Conservation (phyloP, 2,329 filamentous ascomycete genomes). For the Purpureocillium lavendulum region DNA sequence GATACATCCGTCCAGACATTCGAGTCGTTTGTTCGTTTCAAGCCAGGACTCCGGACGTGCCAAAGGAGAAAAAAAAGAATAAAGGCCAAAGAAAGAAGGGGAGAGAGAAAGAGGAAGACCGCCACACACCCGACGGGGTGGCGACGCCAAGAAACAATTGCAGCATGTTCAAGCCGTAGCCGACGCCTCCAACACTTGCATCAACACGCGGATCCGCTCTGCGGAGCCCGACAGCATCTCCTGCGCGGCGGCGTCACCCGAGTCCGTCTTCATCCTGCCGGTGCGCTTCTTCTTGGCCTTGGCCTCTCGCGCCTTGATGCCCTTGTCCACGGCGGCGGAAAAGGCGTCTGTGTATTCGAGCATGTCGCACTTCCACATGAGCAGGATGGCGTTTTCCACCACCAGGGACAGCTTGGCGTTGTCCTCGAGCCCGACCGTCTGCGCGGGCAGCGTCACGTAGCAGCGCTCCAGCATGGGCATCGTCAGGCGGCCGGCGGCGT, state of each 20-base stretch:
- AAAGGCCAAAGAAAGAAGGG: not conserved
- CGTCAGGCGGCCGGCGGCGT: slow-evolving; percentile 31
- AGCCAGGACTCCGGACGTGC: no score
- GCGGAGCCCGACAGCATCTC: slow-evolving; percentile 35
- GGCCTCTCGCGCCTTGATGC: slow-evolving; percentile 38
- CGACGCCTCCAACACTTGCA: slow-evolving; percentile 22
- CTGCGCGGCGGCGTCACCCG: slow-evolving; percentile 31
- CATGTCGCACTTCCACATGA: slow-evolving; percentile 32
- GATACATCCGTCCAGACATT: no score
- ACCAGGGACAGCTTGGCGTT: slow-evolving; percentile 67
- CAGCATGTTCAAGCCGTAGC: slow-evolving; percentile 8
- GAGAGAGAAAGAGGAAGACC: no score
- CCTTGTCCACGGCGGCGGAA: slow-evolving; percentile 30
- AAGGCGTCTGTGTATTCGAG: slow-evolving; percentile 27
- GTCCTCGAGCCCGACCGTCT: slow-evolving; percentile 49
- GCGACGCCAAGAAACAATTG: no score
- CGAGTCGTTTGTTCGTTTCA: no score
- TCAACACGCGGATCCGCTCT: slow-evolving; percentile 30
- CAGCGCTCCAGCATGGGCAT: slow-evolving; percentile 41
- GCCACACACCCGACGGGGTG: no score
- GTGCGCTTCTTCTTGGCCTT: slow-evolving; percentile 35
- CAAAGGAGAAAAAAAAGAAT: not conserved
- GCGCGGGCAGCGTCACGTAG: slow-evolving; percentile 59
- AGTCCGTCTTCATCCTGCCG: slow-evolving; percentile 21
- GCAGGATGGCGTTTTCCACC: slow-evolving; percentile 55